These are phyloP conservation scores for Kodamaea kaohsiungensis DNA, from an alignment of 805 yeast genomes.

Conservation along the genomic window DNA sequence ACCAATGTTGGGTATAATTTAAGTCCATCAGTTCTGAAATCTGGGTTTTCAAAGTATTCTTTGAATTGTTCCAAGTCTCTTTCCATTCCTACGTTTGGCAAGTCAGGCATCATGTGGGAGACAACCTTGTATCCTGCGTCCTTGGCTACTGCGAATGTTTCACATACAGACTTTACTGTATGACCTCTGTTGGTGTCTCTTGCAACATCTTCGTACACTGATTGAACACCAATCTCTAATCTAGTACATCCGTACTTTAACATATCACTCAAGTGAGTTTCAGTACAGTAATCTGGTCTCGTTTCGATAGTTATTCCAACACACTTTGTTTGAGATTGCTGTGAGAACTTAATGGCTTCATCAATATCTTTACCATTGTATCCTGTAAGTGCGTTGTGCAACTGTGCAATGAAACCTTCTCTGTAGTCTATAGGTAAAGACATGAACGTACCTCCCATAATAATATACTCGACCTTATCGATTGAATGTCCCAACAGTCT, in stretches of 20 bases:
- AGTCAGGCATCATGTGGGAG: slow-evolving; percentile 99
- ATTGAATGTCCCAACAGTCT: slow-evolving; percentile 94
- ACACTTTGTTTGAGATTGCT: slow-evolving; percentile 93
- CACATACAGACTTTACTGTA: slow-evolving; percentile 93
- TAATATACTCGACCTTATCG: slow-evolving; percentile 95
- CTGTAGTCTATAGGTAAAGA: slow-evolving; percentile 86
- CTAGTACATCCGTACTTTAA: slow-evolving; percentile 95
- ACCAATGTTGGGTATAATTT: slow-evolving; percentile 95
- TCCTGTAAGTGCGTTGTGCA: slow-evolving; percentile 95
- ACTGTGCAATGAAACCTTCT: slow-evolving; percentile 81
- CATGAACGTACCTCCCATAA: slow-evolving; percentile 99
- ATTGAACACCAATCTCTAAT: slow-evolving; percentile 94
- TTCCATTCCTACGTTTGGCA: slow-evolving; percentile 98
- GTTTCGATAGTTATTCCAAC: slow-evolving; percentile 98
- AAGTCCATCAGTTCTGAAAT: slow-evolving; percentile 93
- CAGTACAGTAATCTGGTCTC: slow-evolving; percentile 97
- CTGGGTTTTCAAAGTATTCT: slow-evolving; percentile 97
- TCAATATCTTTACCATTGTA: slow-evolving; percentile 83
- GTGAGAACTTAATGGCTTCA: slow-evolving; percentile 88
- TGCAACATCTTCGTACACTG: slow-evolving; percentile 97
- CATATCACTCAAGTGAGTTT: slow-evolving; percentile 94
- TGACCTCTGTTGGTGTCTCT: slow-evolving; percentile 98
- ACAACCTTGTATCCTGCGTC: slow-evolving; percentile 98
- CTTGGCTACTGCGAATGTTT: slow-evolving; percentile 93
- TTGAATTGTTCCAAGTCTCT: slow-evolving; percentile 93